Conservation (phyloP, 805 yeast species). For the Metschnikowia matae region DNA sequence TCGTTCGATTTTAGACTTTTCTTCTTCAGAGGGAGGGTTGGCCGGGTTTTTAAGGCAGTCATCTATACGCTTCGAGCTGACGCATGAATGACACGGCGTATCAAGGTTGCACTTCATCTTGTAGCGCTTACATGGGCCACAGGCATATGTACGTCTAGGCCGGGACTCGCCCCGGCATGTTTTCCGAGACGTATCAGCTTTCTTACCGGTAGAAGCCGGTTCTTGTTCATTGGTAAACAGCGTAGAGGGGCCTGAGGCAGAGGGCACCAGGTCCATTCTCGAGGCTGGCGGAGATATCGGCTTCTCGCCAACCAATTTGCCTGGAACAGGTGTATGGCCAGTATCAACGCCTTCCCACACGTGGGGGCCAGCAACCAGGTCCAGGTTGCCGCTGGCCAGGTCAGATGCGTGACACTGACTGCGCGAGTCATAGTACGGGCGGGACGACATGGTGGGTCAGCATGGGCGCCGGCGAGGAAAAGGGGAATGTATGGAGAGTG, state of each 20-base stretch:
- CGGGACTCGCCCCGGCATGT: conserved; percentile 5
- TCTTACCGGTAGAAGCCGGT: neutral
- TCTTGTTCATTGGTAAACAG: neutral
- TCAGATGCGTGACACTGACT: neutral
- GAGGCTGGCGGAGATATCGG: neutral
- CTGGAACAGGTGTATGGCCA: neutral
- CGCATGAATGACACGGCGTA: conserved; percentile 46
- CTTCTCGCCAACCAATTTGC: neutral
- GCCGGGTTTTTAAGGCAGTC: conserved; percentile 41
- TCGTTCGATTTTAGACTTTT: conserved; percentile 28
- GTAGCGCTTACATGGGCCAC: conserved; percentile 53
- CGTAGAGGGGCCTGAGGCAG: neutral
- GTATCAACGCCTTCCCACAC: neutral
- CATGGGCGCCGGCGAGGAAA: neutral
- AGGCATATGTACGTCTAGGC: conserved; percentile 47
- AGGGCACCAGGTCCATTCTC: neutral
- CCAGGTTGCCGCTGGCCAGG: neutral
- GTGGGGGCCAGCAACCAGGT: neutral
- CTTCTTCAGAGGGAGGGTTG: conserved; percentile 41
- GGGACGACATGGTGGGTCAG: conserved; percentile 1
- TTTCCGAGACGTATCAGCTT: neutral
- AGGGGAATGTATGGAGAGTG: neutral
- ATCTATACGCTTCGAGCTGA: conserved; percentile 32
- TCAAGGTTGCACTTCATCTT: conserved; percentile 51
- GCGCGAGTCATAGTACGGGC: conserved; percentile 1